Evolutionary conservation across 1,284 basidiomycete species (phyloP).

Genomic region (Melanopsichium pennsylvanicum): DNA sequence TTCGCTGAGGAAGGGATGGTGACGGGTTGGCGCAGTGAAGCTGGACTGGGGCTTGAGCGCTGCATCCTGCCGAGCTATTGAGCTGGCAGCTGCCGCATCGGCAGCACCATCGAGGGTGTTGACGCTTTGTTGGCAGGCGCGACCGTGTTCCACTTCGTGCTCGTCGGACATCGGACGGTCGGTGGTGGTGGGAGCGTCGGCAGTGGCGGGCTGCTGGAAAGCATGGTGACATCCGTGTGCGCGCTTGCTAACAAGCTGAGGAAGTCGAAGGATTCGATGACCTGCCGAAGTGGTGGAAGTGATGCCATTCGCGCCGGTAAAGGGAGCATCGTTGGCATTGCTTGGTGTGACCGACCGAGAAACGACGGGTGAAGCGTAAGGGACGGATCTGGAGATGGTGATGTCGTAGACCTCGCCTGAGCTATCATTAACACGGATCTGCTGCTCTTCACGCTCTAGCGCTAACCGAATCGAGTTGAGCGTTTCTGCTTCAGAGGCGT

Average conservation of each 20-base stretch:
- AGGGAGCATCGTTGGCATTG: constrained; percentile 28
- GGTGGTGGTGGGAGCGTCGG: constrained; percentile 3
- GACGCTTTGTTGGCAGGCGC: constrained; percentile 6
- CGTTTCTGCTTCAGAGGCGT: constrained; percentile 51
- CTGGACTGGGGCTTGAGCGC: constrained; percentile 39
- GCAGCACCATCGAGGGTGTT: background rate
- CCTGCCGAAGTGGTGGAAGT: constrained; percentile 22
- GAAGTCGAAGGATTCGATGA: constrained; percentile 48
- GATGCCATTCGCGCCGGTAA: constrained; percentile 14
- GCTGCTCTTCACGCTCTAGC: constrained; percentile 56
- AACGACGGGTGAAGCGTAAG: constrained; percentile 58
- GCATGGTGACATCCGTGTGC: constrained; percentile 22
- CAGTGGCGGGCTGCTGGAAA: constrained; percentile 10
- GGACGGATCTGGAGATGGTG: constrained; percentile 56
- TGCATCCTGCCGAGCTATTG: constrained; percentile 21
- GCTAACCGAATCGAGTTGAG: constrained; percentile 54
- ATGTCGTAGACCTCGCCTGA: constrained; percentile 60
- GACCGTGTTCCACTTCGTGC: constrained; percentile 11
- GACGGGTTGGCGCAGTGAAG: constrained; percentile 46
- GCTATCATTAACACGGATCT: constrained; percentile 57
- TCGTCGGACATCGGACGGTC: constrained; percentile 8
- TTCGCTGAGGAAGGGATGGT: constrained; percentile 54
- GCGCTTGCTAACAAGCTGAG: constrained; percentile 55
- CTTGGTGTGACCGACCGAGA: constrained; percentile 43
- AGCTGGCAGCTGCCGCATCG: background rate